phyloP scores from a whole-genome alignment of 345 rosid species.

The Brassica cretica region DNA sequence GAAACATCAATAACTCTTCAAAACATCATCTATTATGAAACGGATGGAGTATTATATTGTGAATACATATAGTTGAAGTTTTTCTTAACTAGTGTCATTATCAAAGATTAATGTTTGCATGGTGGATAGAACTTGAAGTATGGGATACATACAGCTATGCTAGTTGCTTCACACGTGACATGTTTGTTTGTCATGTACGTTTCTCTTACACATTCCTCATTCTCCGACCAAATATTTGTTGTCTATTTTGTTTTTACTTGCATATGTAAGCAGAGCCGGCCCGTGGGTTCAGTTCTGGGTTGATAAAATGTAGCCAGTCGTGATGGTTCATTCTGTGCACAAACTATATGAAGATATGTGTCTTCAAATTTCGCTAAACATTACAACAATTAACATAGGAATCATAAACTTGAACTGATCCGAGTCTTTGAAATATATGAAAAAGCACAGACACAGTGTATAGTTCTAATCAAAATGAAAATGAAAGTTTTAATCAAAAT shows the following conservation, averaged over 20 bases:
- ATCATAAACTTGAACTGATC: background rate
- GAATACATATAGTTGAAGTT: slow-evolving; percentile 1
- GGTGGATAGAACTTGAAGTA: slow-evolving; percentile 38
- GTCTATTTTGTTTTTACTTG: background rate
- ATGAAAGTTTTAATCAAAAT: background rate
- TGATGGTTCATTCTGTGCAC: background rate
- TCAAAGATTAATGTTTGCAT: slow-evolving; percentile 39
- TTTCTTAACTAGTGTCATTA: slow-evolving; percentile 27
- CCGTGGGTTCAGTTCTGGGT: background rate
- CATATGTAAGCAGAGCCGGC: background rate
- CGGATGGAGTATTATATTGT: background rate
- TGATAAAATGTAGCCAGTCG: background rate
- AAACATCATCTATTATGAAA: too few relatives aligned
- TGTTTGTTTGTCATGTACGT: slow-evolving; percentile 31
- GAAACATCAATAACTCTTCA: too few relatives aligned
- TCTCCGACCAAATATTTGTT: background rate
- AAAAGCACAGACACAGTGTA: background rate
- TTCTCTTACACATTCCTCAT: background rate
- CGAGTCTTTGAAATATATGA: background rate
- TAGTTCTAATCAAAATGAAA: background rate
- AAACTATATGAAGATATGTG: background rate
- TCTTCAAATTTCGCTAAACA: background rate
- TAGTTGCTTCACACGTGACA: slow-evolving; percentile 35
- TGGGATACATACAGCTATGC: slow-evolving; percentile 27
- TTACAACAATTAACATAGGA: background rate